Evolutionary conservation across 495 filamentous ascomycete species (phyloP).

Genomic region (Filosporella fistucella): DNA sequence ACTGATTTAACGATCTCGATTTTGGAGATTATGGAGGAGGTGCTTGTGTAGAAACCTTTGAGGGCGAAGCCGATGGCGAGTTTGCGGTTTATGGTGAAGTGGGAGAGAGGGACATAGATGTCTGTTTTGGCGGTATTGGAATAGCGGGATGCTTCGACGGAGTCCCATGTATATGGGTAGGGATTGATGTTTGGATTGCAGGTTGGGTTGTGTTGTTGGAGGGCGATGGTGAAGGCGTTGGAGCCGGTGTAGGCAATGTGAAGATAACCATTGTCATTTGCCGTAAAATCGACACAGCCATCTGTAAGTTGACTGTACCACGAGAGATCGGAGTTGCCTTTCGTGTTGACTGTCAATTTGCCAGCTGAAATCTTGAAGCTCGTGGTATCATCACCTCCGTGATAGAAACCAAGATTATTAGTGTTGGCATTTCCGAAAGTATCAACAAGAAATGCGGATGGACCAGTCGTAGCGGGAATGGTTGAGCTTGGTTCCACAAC

Average conservation of each 20-base stretch:
- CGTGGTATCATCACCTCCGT: constrained; percentile 62
- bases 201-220: constrained; percentile 66
- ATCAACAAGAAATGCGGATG: constrained; percentile 60
- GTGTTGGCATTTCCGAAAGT: constrained; percentile 48
- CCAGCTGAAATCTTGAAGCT: constrained; percentile 42
- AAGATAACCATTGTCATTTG: constrained; percentile 57
- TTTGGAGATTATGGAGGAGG: constrained; percentile 47
- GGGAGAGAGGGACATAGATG: constrained; percentile 70
- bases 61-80: constrained; percentile 61
- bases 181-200: constrained; percentile 58
- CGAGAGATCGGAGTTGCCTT: constrained; percentile 58
- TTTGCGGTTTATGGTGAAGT: constrained; percentile 62
- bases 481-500: constrained; percentile 38
- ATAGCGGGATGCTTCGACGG: constrained; percentile 65
- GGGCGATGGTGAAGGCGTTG: constrained; percentile 61
- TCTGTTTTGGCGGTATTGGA: constrained; percentile 41
- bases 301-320: constrained; percentile 63
- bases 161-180: constrained; percentile 72
- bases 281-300: constrained; percentile 55
- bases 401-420: constrained; percentile 68
- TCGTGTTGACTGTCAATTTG: constrained; percentile 54
- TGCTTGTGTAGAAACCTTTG: constrained; percentile 59
- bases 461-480: constrained; percentile 42
- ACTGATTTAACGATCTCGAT: constrained; percentile 60
- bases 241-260: constrained; percentile 67